These are phyloP conservation scores for Backusella luteola DNA, from an alignment of 192 early-diverging fungal species.

Conservation along the genomic window DNA sequence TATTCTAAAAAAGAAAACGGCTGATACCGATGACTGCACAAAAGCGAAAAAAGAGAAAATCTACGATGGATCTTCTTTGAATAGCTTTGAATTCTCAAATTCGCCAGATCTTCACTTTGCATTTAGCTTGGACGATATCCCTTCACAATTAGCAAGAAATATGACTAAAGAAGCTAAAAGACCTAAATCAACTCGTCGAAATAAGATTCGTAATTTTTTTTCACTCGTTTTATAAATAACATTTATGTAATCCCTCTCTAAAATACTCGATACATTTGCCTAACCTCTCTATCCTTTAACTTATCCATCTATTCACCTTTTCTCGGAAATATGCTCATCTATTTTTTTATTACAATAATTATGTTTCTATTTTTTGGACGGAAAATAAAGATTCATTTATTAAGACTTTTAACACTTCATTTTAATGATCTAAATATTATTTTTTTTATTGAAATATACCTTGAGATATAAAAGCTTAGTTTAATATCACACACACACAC, in stretches of 20 bases:
- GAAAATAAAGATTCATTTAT: no score
- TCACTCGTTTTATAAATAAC: conserved; percentile 17
- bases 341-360: neutral
- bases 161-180: neutral
- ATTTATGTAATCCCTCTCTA: neutral
- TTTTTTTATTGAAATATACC: no score
- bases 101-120: conserved; percentile 8
- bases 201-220: conserved; percentile 14
- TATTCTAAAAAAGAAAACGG: neutral
- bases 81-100: conserved; percentile 1
- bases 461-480: no score
- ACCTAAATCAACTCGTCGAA: neutral
- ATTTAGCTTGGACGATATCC: neutral
- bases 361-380: no score
- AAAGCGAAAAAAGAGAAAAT: neutral
- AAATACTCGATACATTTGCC: neutral
- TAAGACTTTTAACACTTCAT: no score
- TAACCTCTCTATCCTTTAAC: neutral
- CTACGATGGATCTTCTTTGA: neutral
- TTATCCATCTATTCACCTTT: neutral
- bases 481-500: no score
- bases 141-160: neutral
- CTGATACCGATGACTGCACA: neutral
- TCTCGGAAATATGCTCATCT: neutral
- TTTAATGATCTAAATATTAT: no score